A percentile compares a stretch with the other conserved stretches of the same genome.
phyloP scores from a whole-genome alignment of 306 rosid species.

The Casuarina equisetifolia region DNA sequence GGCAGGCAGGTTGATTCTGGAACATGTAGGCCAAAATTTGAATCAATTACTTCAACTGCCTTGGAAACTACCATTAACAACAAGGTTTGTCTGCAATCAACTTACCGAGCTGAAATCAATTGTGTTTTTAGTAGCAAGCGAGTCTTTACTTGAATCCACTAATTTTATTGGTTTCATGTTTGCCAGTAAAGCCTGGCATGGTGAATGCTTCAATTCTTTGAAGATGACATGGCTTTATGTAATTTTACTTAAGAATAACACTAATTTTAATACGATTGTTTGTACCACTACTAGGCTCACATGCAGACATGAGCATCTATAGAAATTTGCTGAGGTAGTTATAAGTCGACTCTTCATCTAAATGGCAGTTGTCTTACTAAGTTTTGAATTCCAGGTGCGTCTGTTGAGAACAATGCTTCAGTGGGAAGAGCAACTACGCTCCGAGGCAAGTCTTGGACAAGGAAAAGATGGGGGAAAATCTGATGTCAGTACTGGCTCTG shows the following conservation, averaged over 20 bases:
- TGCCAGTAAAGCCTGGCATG: constrained; percentile 8
- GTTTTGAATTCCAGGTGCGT: constrained; percentile 47
- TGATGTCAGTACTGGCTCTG: constrained; percentile 34
- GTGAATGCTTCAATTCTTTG: constrained; percentile 4
- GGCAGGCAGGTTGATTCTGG: constrained; percentile 67
- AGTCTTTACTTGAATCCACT: background rate
- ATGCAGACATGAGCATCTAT: background rate
- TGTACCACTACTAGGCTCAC: background rate
- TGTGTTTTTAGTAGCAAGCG: constrained; percentile 25
- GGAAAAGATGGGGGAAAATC: constrained; percentile 30
- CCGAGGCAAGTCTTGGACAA: constrained; percentile 61
- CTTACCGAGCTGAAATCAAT: constrained; percentile 6
- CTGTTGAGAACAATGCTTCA: constrained; percentile 83
- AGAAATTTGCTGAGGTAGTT: background rate
- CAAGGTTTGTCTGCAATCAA: constrained; percentile 52
- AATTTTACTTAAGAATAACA: too few relatives aligned
- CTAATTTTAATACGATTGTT: background rate
- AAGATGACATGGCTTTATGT: background rate
- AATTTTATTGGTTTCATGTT: constrained; percentile 11
- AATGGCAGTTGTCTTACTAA: background rate
- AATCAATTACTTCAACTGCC: constrained; percentile 53
- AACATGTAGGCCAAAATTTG: constrained; percentile 43
- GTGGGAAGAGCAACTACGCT: constrained; percentile 88
- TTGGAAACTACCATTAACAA: constrained; percentile 71
- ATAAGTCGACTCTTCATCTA: background rate